phyloP scores from a whole-genome alignment of 805 yeast species.

The Kodamaea restingae region DNA sequence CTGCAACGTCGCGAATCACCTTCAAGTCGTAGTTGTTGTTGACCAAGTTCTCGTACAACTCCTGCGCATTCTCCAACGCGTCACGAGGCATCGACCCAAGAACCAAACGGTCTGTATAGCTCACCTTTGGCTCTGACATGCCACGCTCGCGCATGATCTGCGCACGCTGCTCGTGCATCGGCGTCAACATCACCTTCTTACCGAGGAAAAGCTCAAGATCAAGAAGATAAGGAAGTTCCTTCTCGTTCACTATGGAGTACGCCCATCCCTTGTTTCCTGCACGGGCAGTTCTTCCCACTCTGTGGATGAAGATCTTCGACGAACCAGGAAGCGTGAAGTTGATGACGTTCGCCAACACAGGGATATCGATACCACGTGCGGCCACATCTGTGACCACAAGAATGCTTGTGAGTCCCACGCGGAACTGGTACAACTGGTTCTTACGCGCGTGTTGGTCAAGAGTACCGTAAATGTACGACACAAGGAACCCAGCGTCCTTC shows the following conservation, averaged over 20 bases:
- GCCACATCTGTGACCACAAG: slow-evolving; percentile 97
- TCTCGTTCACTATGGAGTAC: slow-evolving; percentile 77
- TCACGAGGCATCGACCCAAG: slow-evolving; percentile 78
- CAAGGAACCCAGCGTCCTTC: slow-evolving; percentile 76
- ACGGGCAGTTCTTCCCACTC: slow-evolving; percentile 99
- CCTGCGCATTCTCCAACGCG: slow-evolving; percentile 67
- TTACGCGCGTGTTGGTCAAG: slow-evolving; percentile 93
- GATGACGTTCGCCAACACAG: slow-evolving; percentile 90
- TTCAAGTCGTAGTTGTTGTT: slow-evolving; percentile 63
- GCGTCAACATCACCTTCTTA: slow-evolving; percentile 65
- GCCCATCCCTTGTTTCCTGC: slow-evolving; percentile 99
- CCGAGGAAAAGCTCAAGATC: slow-evolving; percentile 91
- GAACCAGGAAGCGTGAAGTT: slow-evolving; percentile 88
- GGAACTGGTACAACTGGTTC: slow-evolving; percentile 78
- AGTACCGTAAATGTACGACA: slow-evolving; percentile 88
- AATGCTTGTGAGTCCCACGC: slow-evolving; percentile 78
- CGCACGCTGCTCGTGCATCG: slow-evolving; percentile 62
- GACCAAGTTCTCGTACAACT: slow-evolving; percentile 60
- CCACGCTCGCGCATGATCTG: slow-evolving; percentile 47
- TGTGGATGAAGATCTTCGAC: slow-evolving; percentile 89
- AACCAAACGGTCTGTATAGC: slow-evolving; percentile 73
- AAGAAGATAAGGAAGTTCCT: slow-evolving; percentile 82
- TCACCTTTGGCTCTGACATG: slow-evolving; percentile 52
- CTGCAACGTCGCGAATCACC: slow-evolving; percentile 64
- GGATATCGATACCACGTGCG: slow-evolving; percentile 98